A percentile compares a stretch with the other conserved stretches of the same genome.
Conservation (phyloP, 2,329 filamentous ascomycete species). For the Colletotrichum sp. region DNA sequence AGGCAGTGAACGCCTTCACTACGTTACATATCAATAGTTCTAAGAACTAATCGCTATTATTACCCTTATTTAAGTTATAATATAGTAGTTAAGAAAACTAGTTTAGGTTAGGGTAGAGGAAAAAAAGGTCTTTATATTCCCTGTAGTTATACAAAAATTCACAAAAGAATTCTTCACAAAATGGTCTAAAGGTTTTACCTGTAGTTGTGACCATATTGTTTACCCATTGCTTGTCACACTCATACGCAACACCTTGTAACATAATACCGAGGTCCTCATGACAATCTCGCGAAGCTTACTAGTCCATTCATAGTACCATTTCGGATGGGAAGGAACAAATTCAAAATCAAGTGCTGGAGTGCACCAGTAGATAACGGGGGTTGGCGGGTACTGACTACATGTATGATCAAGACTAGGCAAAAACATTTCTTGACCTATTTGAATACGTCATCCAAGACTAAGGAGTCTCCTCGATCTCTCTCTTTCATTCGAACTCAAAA, state of each 20-base stretch:
- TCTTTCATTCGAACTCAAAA: not conserved
- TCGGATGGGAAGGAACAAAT: not conserved
- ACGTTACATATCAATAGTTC: no score
- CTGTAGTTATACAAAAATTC: no score
- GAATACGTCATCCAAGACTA: not conserved
- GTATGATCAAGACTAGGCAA: not conserved
- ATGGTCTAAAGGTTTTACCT: not conserved
- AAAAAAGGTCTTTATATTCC: no score
- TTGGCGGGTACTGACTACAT: not conserved
- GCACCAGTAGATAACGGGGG: not conserved
- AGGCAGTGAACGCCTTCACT: no score
- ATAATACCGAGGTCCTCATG: not conserved
- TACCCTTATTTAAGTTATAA: no score
- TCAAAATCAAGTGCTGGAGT: not conserved
- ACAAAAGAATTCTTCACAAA: no score
- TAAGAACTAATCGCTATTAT: no score
- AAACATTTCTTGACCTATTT: not conserved
- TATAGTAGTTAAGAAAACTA: no score
- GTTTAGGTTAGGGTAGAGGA: no score
- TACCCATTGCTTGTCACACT: not conserved
- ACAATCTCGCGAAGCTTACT: accelerated
- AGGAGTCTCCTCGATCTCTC: not conserved
- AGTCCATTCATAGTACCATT: accelerated
- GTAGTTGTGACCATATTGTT: not conserved
- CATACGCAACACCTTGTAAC: not conserved